These are phyloP conservation scores for Pseudozyma pruni DNA, from an alignment of 1,284 basidiomycete species.

Conservation along the genomic window DNA sequence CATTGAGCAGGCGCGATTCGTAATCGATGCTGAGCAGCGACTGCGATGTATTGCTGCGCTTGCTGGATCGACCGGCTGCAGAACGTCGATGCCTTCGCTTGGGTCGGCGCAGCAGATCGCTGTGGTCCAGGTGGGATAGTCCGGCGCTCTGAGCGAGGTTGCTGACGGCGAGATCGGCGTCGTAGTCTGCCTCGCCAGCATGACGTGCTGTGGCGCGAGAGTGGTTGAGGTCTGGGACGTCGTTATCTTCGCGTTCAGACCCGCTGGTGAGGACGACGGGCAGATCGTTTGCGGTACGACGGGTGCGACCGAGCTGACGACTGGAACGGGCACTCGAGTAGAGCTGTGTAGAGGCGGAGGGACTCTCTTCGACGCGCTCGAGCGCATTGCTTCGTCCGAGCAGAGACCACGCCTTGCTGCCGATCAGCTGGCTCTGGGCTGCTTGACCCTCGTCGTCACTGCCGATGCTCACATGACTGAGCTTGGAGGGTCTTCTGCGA, in stretches of 20 bases:
- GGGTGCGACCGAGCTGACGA: constrained; percentile 11
- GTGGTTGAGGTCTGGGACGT: background rate
- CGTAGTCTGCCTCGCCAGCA: constrained; percentile 7
- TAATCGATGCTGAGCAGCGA: constrained; percentile 38
- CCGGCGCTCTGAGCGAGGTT: constrained; percentile 47
- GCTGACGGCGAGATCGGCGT: constrained; percentile 36
- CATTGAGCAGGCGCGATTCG: constrained; percentile 18
- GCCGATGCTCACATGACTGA: constrained; percentile 24
- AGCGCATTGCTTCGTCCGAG: constrained; percentile 21
- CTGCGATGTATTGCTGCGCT: constrained; percentile 49
- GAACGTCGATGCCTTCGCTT: constrained; percentile 42
- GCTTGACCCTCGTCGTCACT: constrained; percentile 29
- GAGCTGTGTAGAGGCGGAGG: constrained; percentile 33
- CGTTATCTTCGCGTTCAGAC: constrained; percentile 24
- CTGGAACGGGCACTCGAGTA: constrained; percentile 39
- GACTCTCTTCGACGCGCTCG: constrained; percentile 24
- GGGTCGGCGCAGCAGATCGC: constrained; percentile 26
- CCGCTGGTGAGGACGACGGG: constrained; percentile 37
- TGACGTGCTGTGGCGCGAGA: constrained; percentile 4
- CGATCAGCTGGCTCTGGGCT: constrained; percentile 21
- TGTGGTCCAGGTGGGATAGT: constrained; percentile 26
- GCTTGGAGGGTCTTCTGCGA: constrained; percentile 25
- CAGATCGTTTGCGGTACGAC: constrained; percentile 10
- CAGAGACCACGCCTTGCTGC: constrained; percentile 41
- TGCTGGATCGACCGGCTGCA: constrained; percentile 40